These are phyloP conservation scores for Lasiosphaeria ovina DNA, from an alignment of 495 filamentous ascomycete species.

Conservation along the genomic window DNA sequence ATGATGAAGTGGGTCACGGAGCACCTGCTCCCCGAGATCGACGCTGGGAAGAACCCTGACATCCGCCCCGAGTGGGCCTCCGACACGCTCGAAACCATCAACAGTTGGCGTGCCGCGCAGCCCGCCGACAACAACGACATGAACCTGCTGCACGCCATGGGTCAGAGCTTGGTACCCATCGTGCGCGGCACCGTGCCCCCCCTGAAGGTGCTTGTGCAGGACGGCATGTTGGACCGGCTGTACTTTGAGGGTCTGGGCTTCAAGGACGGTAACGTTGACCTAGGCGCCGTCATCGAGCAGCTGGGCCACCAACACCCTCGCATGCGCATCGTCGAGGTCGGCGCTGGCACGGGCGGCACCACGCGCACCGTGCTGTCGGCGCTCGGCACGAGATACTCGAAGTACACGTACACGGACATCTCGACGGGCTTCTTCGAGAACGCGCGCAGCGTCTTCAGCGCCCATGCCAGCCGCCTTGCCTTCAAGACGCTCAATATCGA, in stretches of 20 bases:
- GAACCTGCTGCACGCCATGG: neutral
- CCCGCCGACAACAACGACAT: neutral
- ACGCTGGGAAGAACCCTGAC: neutral
- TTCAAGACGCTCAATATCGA: slow-evolving; percentile 50
- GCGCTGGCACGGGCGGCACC: slow-evolving; percentile 52
- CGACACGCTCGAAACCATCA: slow-evolving; percentile 1
- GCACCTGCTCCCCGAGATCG: neutral
- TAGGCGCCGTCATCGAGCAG: too few species aligned
- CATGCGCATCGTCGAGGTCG: slow-evolving; percentile 50
- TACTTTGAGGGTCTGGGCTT: too few species aligned
- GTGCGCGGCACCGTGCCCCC: neutral
- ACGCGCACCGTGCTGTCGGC: slow-evolving; percentile 40
- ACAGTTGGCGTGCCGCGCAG: neutral
- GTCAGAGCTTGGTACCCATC: neutral
- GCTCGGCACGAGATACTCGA: slow-evolving; percentile 27
- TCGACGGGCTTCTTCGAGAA: slow-evolving; percentile 50
- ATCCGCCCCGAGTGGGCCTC: neutral
- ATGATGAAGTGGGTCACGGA: neutral
- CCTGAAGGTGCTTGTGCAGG: too few species aligned
- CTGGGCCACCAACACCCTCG: slow-evolving; percentile 16
- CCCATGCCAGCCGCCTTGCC: slow-evolving; percentile 36
- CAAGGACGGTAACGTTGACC: too few species aligned
- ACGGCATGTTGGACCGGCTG: too few species aligned
- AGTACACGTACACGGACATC: slow-evolving; percentile 56
- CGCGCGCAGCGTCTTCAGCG: slow-evolving; percentile 43